phyloP scores from a whole-genome alignment of 1,284 basidiomycete genomes.

The Cryptococcus sp. region DNA sequence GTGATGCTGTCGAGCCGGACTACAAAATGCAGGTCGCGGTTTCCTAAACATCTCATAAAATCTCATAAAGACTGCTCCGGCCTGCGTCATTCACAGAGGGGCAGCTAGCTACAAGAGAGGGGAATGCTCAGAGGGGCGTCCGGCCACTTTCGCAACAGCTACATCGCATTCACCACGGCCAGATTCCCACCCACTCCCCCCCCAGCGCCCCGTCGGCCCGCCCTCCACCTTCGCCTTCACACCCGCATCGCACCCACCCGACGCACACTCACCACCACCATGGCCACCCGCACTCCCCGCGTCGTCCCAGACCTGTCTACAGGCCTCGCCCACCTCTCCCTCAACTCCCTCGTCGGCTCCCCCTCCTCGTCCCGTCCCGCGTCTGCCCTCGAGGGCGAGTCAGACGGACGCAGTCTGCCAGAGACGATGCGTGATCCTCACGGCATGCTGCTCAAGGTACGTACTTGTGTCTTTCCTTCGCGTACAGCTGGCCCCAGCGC shows the following conservation, averaged over 20 bases:
- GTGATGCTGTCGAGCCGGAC: background rate
- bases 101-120: background rate
- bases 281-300: background rate
- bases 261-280: background rate
- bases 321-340: background rate
- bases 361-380: too few species aligned
- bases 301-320: background rate
- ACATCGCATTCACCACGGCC: background rate
- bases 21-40: background rate
- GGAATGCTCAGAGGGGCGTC: background rate
- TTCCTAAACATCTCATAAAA: background rate
- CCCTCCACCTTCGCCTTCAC: background rate
- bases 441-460: constrained; percentile 17
- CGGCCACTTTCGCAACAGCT: background rate
- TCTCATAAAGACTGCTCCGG: background rate
- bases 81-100: background rate
- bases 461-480: background rate
- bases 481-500: background rate
- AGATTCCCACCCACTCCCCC: background rate
- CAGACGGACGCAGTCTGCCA: constrained; percentile 14
- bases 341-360: too few species aligned
- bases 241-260: background rate
- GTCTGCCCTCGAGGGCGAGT: background rate
- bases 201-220: background rate
- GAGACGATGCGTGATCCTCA: constrained; percentile 17